These are phyloP conservation scores for Coelastrella sp. DNA, from an alignment of 139 green algal genomes.

Conservation along the genomic window DNA sequence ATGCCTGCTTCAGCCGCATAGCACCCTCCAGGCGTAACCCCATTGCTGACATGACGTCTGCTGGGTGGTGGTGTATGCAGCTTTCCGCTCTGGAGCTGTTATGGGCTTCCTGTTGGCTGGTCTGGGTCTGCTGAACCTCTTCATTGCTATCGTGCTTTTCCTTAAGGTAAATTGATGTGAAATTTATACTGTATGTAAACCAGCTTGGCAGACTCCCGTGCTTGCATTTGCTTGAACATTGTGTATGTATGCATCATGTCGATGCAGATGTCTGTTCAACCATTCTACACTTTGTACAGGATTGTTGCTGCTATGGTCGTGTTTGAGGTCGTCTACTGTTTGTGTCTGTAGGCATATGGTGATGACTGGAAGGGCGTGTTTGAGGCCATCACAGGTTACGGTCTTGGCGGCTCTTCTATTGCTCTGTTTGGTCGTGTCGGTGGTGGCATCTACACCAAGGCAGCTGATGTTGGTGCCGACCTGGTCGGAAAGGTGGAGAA, in stretches of 20 bases:
- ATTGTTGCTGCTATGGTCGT: too few species aligned
- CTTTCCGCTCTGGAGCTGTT: conserved; percentile 97
- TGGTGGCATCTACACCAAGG: conserved; percentile 99
- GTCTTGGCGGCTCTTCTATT: conserved; percentile 96
- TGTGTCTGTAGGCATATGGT: conserved; percentile 78
- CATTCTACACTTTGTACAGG: too few species aligned
- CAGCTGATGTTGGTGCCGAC: conserved; percentile 97
- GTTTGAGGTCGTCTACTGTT: too few species aligned
- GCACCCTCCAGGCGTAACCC: too few species aligned
- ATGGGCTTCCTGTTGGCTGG: conserved; percentile 98
- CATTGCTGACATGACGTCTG: too few species aligned
- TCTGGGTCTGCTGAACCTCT: conserved; percentile 91
- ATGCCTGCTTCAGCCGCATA: neutral
- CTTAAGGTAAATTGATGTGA: conserved; percentile 49
- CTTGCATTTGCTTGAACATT: too few species aligned
- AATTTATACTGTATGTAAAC: too few species aligned
- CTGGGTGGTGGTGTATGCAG: conserved; percentile 53
- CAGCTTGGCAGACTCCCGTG: too few species aligned
- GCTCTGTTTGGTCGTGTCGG: conserved; percentile 97
- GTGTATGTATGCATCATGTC: too few species aligned
- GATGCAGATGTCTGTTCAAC: too few species aligned
- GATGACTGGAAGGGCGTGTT: conserved; percentile 94
- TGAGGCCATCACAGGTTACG: conserved; percentile 98
- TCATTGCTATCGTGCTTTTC: conserved; percentile 85
- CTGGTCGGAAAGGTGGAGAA: conserved; percentile 99